These are phyloP conservation scores for Knoxdaviesia capensis DNA, from an alignment of 2,329 filamentous ascomycete species.

Conservation along the genomic window DNA sequence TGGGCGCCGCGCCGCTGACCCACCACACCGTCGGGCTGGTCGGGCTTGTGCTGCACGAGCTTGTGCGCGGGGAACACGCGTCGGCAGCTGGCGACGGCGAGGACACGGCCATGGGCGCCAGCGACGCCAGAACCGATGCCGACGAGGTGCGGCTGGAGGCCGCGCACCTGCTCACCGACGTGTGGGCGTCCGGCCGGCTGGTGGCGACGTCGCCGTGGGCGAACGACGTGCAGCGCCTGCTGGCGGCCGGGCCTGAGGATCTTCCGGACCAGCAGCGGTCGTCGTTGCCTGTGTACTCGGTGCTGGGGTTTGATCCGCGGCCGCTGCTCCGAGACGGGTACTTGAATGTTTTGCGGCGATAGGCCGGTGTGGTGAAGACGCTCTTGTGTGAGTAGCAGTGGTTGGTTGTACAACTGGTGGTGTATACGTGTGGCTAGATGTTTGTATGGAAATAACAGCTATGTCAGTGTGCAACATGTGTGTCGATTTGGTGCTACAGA, in stretches of 20 bases:
- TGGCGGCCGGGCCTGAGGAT: neutral
- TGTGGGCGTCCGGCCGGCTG: constrained; percentile 16
- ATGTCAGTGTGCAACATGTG: too few species aligned
- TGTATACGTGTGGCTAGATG: too few species aligned
- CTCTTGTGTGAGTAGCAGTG: too few species aligned
- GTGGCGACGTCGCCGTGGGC: neutral
- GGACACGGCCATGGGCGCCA: constrained; percentile 3
- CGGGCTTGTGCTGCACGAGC: constrained; percentile 38
- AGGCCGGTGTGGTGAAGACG: neutral
- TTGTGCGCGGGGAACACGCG: constrained; percentile 11
- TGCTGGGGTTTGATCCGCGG: constrained; percentile 20
- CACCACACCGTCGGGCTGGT: constrained; percentile 45
- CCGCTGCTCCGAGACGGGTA: constrained; percentile 18
- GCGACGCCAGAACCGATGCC: constrained; percentile 9
- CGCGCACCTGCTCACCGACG: constrained; percentile 28
- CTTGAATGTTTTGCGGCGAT: constrained; percentile 8
- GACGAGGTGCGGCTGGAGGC: constrained; percentile 38
- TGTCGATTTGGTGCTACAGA: too few species aligned
- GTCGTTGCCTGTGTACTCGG: constrained; percentile 14
- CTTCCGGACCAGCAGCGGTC: constrained; percentile 8
- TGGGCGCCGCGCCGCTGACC: constrained; percentile 26
- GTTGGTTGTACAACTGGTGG: too few species aligned
- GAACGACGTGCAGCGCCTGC: neutral
- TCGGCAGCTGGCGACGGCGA: neutral
- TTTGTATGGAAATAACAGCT: too few species aligned